A percentile compares a stretch with the other conserved stretches of the same genome.
Conservation (phyloP, 768 basidiomycete species). For the Fomitopsis pulvina region DNA sequence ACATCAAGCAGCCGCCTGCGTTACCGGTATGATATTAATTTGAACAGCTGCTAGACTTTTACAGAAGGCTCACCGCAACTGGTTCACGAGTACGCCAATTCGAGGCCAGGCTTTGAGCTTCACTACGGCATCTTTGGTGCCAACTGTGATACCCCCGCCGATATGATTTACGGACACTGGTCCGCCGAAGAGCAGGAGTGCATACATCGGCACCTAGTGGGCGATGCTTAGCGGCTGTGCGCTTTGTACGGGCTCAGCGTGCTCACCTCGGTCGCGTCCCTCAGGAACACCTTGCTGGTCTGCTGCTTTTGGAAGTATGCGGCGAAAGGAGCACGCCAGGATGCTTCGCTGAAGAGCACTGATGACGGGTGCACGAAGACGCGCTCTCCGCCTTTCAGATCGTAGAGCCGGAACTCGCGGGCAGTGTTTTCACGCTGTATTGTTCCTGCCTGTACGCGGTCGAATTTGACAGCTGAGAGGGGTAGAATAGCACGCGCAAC, state of each 20-base stretch:
- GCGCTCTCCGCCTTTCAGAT: conserved; percentile 44
- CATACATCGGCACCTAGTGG: conserved; percentile 77
- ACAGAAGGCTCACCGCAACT: conserved; percentile 51
- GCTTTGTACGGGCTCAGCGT: neutral
- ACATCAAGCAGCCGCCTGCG: conserved; percentile 61
- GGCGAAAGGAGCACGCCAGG: conserved; percentile 75
- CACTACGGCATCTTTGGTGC: conserved; percentile 45
- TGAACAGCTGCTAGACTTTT: neutral
- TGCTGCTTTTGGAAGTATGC: conserved; percentile 79
- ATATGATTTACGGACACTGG: conserved; percentile 73
- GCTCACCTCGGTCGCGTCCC: conserved; percentile 81
- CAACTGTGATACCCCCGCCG: conserved; percentile 65
- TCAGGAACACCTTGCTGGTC: conserved; percentile 79
- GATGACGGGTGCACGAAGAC: conserved; percentile 84
- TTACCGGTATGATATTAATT: neutral
- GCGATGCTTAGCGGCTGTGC: neutral
- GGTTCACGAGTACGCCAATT: conserved; percentile 85
- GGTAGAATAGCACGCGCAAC: conserved; percentile 75
- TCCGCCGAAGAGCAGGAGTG: conserved; percentile 79
- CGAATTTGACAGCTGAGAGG: conserved; percentile 69
- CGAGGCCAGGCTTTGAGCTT: conserved; percentile 81
- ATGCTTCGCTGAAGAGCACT: conserved; percentile 63
- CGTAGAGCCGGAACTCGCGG: conserved; percentile 78
- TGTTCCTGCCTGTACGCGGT: conserved; percentile 78
- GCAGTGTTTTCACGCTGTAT: conserved; percentile 82